Percentiles rank a stretch among this genome's conserved stretches.
phyloP scores from a whole-genome alignment of 441 rosid genomes.

The Sinapis alba region DNA sequence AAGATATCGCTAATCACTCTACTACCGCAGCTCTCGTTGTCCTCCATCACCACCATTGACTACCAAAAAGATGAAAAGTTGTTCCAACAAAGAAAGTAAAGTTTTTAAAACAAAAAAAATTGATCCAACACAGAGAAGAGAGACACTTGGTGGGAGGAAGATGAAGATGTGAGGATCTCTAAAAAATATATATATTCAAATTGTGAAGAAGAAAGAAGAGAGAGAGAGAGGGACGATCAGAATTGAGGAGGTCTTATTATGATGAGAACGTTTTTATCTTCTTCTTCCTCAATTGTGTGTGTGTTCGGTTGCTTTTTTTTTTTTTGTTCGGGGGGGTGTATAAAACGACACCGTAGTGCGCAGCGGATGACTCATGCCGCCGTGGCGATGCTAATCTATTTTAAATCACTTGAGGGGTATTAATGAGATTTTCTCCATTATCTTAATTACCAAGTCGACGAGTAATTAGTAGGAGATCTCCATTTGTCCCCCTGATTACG shows the following conservation, averaged over 20 bases:
- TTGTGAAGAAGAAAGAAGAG: neutral
- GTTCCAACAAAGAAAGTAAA: neutral
- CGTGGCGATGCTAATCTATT: conserved; percentile 38
- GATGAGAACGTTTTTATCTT: conserved; percentile 5
- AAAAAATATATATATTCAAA: neutral
- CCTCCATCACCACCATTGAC: conserved; percentile 67
- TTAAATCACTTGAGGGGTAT: conserved; percentile 2
- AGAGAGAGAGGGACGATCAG: neutral
- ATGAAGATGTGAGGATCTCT: neutral
- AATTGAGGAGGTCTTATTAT: neutral
- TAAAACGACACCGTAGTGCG: conserved; percentile 1
- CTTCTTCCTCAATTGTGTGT: neutral
- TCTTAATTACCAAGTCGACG: neutral
- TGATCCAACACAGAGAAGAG: neutral
- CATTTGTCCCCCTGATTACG: conserved; percentile 5
- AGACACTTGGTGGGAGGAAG: neutral
- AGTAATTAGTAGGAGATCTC: neutral
- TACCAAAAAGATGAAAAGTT: neutral
- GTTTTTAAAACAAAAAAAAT: neutral
- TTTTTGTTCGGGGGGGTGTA: neutral
- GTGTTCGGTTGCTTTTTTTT: neutral
- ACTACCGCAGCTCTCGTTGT: conserved; percentile 61
- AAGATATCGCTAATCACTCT: conserved; percentile 37
- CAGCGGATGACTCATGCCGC: conserved; percentile 33
- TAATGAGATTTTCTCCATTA: neutral